These are phyloP conservation scores for Parietichytrium sp. DNA, from an alignment of 108 stramenopile species.

Conservation along the genomic window DNA sequence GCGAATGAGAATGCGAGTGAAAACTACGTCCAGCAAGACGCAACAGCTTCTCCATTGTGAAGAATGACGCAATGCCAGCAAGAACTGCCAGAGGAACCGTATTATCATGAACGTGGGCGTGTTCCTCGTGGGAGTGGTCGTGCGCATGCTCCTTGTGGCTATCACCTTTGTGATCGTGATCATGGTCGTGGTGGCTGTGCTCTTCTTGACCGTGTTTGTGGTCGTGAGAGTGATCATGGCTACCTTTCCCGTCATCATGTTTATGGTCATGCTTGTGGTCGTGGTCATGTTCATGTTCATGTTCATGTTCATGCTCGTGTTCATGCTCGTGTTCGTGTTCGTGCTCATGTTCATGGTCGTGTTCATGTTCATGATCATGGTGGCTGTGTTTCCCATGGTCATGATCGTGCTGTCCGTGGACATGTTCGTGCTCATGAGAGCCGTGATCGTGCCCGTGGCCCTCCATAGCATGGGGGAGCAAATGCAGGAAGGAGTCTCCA, in stretches of 20 bases:
- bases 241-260: background rate
- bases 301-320: no score
- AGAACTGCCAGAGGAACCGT: constrained; percentile 5
- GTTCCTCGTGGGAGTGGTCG: background rate
- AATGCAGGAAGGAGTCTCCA: background rate
- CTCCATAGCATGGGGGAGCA: constrained; percentile 1
- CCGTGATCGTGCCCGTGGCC: background rate
- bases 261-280: no score
- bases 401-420: no score
- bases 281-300: background rate
- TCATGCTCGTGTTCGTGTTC: no score
- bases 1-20: background rate
- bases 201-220: no score
- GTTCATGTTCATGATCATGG: background rate
- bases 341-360: no score
- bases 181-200: no score
- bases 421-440: background rate
- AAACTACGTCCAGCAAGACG: background rate
- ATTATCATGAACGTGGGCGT: background rate
- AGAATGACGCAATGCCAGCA: constrained; percentile 11
- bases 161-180: no score
- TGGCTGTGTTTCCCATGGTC: no score
- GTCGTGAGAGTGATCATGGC: no score
- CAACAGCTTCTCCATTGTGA: background rate
- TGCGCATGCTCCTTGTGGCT: no score